These are phyloP conservation scores for Colletotrichum higginsianum DNA, from an alignment of 2,329 filamentous ascomycete species.

Conservation along the genomic window DNA sequence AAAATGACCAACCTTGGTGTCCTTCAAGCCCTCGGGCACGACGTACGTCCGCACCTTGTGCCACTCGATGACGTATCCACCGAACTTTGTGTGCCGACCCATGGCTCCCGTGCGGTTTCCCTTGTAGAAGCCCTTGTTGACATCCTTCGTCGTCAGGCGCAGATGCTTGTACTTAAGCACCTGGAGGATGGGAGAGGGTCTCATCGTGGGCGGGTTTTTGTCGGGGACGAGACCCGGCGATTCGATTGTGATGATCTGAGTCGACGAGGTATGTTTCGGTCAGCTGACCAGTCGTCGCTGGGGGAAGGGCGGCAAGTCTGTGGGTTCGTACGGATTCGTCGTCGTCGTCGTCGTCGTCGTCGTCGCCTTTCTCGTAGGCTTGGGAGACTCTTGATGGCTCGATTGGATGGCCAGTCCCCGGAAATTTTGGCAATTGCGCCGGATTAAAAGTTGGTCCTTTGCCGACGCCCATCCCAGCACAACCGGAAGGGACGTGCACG, in stretches of 20 bases:
- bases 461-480: constrained; percentile 10
- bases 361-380: constrained; percentile 4
- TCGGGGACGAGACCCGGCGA: background rate
- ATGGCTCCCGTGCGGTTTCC: constrained; percentile 91
- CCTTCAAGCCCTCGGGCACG: constrained; percentile 77
- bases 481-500: background rate
- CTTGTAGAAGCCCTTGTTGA: constrained; percentile 97
- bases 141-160: constrained; percentile 90
- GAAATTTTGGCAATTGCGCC: constrained; percentile 41
- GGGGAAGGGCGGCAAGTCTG: background rate
- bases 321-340: constrained; percentile 4
- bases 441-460: constrained; percentile 34
- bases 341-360: background rate
- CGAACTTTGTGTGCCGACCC: constrained; percentile 87
- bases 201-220: constrained; percentile 63
- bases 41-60: constrained; percentile 92
- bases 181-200: constrained; percentile 77
- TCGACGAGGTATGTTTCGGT: background rate
- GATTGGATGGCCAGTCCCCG: constrained; percentile 3
- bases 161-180: constrained; percentile 80
- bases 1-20: constrained; percentile 75
- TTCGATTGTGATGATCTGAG: background rate
- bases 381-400: background rate
- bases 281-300: constrained; percentile 6
- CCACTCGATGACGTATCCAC: constrained; percentile 88